phyloP scores from a whole-genome alignment of 495 filamentous ascomycete genomes.

The Immersiella caudata region DNA sequence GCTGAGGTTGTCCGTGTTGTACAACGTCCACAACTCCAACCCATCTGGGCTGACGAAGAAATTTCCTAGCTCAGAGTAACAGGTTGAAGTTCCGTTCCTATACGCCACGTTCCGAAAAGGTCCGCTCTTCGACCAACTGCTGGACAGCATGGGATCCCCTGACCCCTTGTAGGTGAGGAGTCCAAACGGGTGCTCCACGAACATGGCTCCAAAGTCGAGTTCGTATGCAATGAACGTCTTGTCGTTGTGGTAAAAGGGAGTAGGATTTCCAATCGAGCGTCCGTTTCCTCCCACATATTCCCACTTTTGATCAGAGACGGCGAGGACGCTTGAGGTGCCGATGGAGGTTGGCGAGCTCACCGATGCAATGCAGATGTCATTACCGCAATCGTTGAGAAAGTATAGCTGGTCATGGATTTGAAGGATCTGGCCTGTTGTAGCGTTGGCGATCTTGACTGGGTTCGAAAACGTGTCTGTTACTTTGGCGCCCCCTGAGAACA shows the following conservation, averaged over 20 bases:
- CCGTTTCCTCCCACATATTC: not conserved
- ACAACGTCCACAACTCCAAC: not conserved
- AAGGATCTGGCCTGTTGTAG: not conserved
- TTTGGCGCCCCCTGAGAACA: not conserved
- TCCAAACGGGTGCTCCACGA: not conserved
- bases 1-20: not conserved
- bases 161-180: constrained; percentile 4
- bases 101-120: constrained; percentile 1
- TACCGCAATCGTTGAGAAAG: not conserved
- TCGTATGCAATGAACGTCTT: not conserved
- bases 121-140: not conserved
- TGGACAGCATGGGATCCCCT: not conserved
- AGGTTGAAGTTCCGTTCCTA: not conserved
- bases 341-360: not conserved
- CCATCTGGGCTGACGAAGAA: constrained; percentile 8
- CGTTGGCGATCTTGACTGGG: not conserved
- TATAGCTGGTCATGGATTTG: not conserved
- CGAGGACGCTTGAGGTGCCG: not conserved
- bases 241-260: not conserved
- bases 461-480: not conserved
- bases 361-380: not conserved
- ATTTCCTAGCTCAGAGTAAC: not conserved
- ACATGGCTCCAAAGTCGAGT: not conserved
- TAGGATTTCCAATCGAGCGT: not conserved
- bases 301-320: not conserved